These are phyloP conservation scores for Pseudogymnoascus sp. DNA, from an alignment of 2,329 filamentous ascomycete genomes.

Conservation along the genomic window DNA sequence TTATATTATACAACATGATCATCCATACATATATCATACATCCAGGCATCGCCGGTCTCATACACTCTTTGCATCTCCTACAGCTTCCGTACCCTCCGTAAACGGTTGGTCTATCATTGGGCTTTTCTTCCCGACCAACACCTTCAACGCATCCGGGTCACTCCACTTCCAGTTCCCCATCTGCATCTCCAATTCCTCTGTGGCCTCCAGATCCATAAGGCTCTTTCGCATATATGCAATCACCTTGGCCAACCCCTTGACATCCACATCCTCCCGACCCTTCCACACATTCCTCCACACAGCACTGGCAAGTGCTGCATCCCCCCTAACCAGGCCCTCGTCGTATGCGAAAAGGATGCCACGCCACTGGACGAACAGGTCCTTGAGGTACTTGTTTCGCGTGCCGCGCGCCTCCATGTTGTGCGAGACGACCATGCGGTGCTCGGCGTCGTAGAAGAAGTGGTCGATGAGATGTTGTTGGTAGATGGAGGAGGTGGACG, in stretches of 20 bases:
- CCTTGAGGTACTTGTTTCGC: constrained; percentile 67
- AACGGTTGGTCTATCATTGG: constrained; percentile 32
- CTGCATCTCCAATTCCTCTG: constrained; percentile 46
- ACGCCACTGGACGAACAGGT: constrained; percentile 89
- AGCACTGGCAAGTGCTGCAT: constrained; percentile 71
- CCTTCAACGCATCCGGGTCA: constrained; percentile 35
- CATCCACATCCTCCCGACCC: constrained; percentile 57
- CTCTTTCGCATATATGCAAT: constrained; percentile 57
- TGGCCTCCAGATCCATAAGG: constrained; percentile 45
- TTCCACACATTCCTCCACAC: constrained; percentile 94
- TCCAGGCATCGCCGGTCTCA: background rate
- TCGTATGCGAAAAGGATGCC: constrained; percentile 79
- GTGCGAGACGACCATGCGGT: constrained; percentile 75
- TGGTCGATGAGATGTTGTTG: constrained; percentile 90
- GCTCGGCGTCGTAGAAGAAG: constrained; percentile 86
- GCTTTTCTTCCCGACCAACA: constrained; percentile 33
- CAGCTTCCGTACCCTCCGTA: constrained; percentile 19
- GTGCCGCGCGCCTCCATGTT: constrained; percentile 54
- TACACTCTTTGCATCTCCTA: background rate
- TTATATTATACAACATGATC: constrained; percentile 9
- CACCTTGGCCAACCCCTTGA: constrained; percentile 53
- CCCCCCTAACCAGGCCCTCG: constrained; percentile 69
- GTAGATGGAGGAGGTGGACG: constrained; percentile 64
- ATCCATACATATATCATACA: constrained; percentile 9
- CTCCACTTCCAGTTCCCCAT: constrained; percentile 44